Evolutionary conservation across 2,329 filamentous ascomycete species (phyloP).

Genomic region (Furcasterigmium furcatum): DNA sequence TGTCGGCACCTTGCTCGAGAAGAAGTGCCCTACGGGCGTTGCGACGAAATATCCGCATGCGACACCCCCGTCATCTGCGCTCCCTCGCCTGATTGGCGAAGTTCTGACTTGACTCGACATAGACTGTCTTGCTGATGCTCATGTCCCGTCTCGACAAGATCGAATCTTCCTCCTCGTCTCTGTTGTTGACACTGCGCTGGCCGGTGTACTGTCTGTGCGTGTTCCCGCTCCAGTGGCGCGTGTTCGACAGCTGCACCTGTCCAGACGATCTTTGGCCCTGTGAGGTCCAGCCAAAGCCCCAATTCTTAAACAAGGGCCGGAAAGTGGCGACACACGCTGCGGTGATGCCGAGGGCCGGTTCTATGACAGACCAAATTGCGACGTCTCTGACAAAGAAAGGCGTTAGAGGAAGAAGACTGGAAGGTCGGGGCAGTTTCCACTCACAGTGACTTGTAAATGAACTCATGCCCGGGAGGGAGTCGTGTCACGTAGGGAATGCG

Average conservation of each 20-base stretch:
- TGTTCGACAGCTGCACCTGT: not conserved
- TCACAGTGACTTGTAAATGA: conserved; percentile 26
- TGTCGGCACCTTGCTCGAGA: too few relatives aligned
- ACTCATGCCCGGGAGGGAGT: conserved; percentile 16
- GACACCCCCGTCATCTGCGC: too few relatives aligned
- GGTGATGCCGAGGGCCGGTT: conserved; percentile 26
- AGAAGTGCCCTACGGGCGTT: too few relatives aligned
- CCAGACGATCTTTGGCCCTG: not conserved
- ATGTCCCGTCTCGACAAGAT: not conserved
- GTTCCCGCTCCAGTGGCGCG: not conserved
- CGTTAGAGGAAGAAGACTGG: not conserved
- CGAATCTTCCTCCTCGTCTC: not conserved
- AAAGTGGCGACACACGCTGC: conserved; percentile 23
- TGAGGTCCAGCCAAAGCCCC: conserved; percentile 10
- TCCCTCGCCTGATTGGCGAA: too few relatives aligned
- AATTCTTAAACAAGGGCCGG: conserved; percentile 22
- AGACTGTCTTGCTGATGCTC: not conserved
- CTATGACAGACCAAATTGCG: conserved; percentile 22
- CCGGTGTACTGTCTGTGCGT: not conserved
- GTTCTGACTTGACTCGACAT: not conserved
- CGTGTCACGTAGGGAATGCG: conserved; percentile 27
- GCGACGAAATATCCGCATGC: too few relatives aligned
- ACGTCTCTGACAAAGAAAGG: conserved; percentile 21
- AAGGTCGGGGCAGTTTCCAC: conserved; percentile 2
- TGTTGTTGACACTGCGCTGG: not conserved